Evolutionary conservation across 202 grass and related monocot genomes (phyloP).

Genomic region (Hordeum pubiflorum): DNA sequence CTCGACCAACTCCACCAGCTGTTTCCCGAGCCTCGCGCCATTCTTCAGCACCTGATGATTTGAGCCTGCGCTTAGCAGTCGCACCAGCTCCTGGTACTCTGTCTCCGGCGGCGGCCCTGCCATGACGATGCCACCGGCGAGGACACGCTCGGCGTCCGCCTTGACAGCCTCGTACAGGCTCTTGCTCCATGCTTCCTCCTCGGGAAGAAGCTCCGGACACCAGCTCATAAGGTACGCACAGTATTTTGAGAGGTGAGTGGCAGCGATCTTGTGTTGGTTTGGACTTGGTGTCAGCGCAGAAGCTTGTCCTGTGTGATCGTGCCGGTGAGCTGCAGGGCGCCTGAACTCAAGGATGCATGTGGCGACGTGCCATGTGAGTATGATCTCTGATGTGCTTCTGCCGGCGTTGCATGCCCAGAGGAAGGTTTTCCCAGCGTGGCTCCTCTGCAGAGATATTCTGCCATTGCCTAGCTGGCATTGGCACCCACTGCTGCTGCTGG

Average conservation of each 20-base stretch:
- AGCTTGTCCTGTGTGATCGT: neutral
- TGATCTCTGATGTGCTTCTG: neutral
- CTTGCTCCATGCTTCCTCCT: neutral
- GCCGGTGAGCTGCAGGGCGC: neutral
- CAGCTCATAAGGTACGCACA: neutral
- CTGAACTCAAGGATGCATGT: neutral
- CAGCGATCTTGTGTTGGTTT: neutral
- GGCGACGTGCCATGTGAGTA: slow-evolving; percentile 1
- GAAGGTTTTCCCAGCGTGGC: neutral
- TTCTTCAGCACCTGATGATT: neutral
- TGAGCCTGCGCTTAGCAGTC: neutral
- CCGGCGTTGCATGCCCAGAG: slow-evolving; percentile 11
- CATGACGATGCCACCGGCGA: neutral
- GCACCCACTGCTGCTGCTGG: neutral
- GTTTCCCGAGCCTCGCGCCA: neutral
- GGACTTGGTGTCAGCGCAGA: too few species aligned
- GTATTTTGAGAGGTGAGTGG: neutral
- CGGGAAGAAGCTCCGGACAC: neutral
- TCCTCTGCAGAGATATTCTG: neutral
- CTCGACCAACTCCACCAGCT: neutral
- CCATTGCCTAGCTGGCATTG: neutral
- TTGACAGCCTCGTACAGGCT: neutral
- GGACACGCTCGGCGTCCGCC: neutral
- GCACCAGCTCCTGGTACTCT: neutral
- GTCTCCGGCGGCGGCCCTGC: too few species aligned